Conservation (phyloP, 257 asterid species). For the Solanum sejunctum region DNA sequence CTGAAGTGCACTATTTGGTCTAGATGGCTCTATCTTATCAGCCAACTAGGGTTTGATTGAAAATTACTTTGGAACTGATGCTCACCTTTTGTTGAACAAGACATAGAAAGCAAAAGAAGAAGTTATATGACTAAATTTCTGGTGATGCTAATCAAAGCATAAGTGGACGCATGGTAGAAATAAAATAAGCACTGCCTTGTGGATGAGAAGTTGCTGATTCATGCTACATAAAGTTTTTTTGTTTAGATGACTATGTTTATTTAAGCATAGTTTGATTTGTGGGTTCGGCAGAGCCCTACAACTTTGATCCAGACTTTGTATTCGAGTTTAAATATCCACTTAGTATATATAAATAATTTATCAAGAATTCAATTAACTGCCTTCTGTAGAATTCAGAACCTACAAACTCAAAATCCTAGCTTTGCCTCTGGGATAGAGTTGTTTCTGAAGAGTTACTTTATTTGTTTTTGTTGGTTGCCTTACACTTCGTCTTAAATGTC, state of each 20-base stretch:
- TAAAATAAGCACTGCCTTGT: not conserved
- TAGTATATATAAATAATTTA: not conserved
- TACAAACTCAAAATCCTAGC: not conserved
- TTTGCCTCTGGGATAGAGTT: not conserved
- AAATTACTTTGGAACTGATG: not conserved
- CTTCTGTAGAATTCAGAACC: not conserved
- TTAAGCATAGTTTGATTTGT: not conserved
- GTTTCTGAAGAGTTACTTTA: not conserved
- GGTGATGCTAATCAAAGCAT: not conserved
- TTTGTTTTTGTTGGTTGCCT: not conserved
- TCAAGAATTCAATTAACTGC: not conserved
- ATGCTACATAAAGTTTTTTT: not conserved
- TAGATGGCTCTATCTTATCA: not conserved
- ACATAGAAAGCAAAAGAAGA: not conserved
- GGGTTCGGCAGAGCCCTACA: not conserved
- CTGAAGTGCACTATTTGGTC: not conserved
- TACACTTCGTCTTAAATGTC: not conserved
- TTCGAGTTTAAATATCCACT: not conserved
- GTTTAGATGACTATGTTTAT: not conserved
- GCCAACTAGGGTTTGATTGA: not conserved
- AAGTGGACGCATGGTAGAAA: not conserved
- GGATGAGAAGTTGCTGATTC: not conserved
- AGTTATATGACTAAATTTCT: not conserved
- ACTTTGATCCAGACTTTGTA: not conserved
- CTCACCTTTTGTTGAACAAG: not conserved